Evolutionary conservation across 2,329 filamentous ascomycete species (phyloP), one percentile per base, ranked within the genome.

Genomic region (Fusarium devonianum): DNA sequence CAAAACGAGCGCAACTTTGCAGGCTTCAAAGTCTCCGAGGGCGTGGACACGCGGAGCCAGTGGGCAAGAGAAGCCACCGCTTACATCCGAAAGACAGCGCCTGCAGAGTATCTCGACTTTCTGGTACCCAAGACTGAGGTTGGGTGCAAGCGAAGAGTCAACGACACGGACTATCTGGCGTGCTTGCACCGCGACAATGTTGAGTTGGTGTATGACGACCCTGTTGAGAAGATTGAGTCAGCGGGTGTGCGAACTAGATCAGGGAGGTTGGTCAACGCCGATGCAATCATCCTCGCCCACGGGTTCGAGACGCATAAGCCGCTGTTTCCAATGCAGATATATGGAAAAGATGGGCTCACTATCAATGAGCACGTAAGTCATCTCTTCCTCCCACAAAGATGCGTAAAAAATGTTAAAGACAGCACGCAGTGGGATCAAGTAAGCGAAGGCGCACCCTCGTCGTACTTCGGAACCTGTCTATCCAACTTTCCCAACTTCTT

Each of bases 391-490:
- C 0, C 0, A 2, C 1, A 4, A 1, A 0, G 4, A 2, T 8
- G n/a, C n/a, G n/a, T n/a, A n/a, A n/a, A n/a, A n/a, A 1, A 11
- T 67, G 65, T 11, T 64, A 65, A n/a, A n/a, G n/a, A 47, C 68
- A 67, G 0, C 69, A 12, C 10, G n/a, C 2, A 66, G 64, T 65
- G 62, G 64, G 22, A 60, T 16, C 32, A 40, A 48, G 45, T 65
- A 2, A 66, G 62, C 4, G 49, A 63, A 13, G 64, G 64, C 3
- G 32, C 49, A 10, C 47, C 64, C 1, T 64, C 62, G 58, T 77
- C 78, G 0, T 81, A 81, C 52, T 73, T 75, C 28, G 77, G 78
- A n/a, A 78, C 78, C 2, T 77, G 75, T 23, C 49, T 80, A 0
- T 73, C 76, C 1, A 65, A 67, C 1, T 79, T 79, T 46, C 75